These are phyloP conservation scores for Colletotrichum higginsianum DNA, from an alignment of 2,329 filamentous ascomycete species.

Conservation along the genomic window DNA sequence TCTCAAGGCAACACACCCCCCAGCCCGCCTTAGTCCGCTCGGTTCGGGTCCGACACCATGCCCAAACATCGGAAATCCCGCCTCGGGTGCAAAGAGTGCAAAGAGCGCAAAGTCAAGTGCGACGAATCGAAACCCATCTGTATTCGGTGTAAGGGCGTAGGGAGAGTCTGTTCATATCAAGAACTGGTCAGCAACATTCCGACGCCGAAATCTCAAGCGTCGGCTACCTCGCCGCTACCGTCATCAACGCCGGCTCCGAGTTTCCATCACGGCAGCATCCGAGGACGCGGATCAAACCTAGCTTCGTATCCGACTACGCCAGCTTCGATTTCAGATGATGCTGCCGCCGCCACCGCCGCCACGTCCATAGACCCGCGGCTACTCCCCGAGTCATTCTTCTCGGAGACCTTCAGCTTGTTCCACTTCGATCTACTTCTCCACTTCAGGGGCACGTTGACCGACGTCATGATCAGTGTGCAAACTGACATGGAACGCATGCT, in stretches of 20 bases:
- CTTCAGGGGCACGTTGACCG: neutral
- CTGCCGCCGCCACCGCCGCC: no score
- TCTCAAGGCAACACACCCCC: neutral
- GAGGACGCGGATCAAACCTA: neutral
- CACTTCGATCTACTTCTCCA: slow-evolving; percentile 18
- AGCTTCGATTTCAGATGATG: no score
- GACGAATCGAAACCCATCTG: slow-evolving; percentile 59
- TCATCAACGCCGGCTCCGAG: slow-evolving; percentile 53
- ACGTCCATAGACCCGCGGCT: neutral
- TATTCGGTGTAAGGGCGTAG: slow-evolving; percentile 56
- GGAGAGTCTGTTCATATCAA: slow-evolving; percentile 53
- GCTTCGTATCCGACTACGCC: neutral
- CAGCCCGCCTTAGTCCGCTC: neutral
- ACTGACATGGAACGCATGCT: neutral
- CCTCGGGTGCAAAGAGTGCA: slow-evolving; percentile 58
- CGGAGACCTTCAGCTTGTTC: slow-evolving; percentile 6
- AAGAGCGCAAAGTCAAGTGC: slow-evolving; percentile 59
- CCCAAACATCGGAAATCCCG: slow-evolving; percentile 55
- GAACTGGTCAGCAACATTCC: slow-evolving; percentile 3
- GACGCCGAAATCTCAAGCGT: neutral
- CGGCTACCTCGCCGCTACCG: neutral
- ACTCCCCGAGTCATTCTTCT: neutral
- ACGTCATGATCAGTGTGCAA: neutral
- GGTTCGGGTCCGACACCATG: slow-evolving; percentile 4
- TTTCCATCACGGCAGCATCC: slow-evolving; percentile 45